These are phyloP conservation scores for Amniculicola lignicola DNA, from an alignment of 495 filamentous ascomycete genomes.

Conservation along the genomic window DNA sequence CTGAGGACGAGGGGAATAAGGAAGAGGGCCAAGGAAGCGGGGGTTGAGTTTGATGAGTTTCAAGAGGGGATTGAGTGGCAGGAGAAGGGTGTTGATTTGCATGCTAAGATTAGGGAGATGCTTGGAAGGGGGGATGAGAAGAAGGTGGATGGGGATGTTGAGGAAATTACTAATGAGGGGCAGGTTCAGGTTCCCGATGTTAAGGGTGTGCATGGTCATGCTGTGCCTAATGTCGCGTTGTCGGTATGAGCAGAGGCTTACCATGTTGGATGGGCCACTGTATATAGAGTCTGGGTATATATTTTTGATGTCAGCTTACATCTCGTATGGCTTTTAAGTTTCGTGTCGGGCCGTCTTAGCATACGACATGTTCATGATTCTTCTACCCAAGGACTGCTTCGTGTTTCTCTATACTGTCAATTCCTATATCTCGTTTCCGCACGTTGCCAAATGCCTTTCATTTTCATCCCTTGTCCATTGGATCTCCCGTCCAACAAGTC, in stretches of 20 bases:
- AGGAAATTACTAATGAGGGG: too few species aligned
- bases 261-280: too few species aligned
- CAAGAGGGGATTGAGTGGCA: slow-evolving; percentile 14
- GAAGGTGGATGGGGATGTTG: not conserved
- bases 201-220: too few species aligned
- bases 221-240: too few species aligned
- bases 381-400: not conserved
- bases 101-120: not conserved
- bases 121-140: not conserved
- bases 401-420: too few species aligned
- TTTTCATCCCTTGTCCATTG: slow-evolving; percentile 5
- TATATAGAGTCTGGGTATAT: too few species aligned
- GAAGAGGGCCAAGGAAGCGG: slow-evolving; percentile 52
- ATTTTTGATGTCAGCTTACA: too few species aligned
- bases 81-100: slow-evolving; percentile 7
- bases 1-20: slow-evolving; percentile 59
- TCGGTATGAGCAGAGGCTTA: too few species aligned
- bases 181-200: too few species aligned
- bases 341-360: too few species aligned
- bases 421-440: slow-evolving; percentile 14
- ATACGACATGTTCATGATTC: not conserved
- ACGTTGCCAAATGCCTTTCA: slow-evolving; percentile 5
- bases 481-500: slow-evolving; percentile 7
- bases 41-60: slow-evolving; percentile 64
- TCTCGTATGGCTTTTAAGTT: too few species aligned